A percentile compares a stretch with the other conserved stretches of the same genome.
Conservation (phyloP, 2,329 filamentous ascomycete species). For the Talaromyces atroroseus region DNA sequence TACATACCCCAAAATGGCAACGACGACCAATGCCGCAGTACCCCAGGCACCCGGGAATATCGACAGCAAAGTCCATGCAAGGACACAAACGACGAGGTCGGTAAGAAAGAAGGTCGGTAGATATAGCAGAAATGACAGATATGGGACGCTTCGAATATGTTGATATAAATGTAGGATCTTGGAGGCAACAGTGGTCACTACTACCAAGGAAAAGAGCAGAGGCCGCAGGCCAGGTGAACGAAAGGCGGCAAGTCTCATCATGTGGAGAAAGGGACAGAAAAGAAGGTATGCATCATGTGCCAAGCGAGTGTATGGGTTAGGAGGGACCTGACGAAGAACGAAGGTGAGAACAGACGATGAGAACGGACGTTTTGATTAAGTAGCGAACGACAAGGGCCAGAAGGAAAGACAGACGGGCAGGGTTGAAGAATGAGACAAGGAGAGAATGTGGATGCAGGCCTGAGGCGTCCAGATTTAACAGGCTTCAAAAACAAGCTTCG, state of each 20-base stretch:
- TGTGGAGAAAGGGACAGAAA: conserved; percentile 19
- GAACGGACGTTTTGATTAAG: too few relatives aligned
- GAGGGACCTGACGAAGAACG: background rate
- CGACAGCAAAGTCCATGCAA: conserved; percentile 21
- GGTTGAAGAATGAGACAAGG: background rate
- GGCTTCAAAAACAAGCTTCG: too few relatives aligned
- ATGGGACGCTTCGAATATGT: conserved; percentile 21
- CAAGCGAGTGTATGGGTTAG: background rate
- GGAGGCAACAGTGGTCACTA: conserved; percentile 21
- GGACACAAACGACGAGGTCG: conserved; percentile 21
- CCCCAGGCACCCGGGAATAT: conserved; percentile 16
- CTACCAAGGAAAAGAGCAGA: conserved; percentile 23
- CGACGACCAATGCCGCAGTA: conserved; percentile 16
- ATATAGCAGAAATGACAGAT: conserved; percentile 21
- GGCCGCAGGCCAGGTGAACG: conserved; percentile 18
- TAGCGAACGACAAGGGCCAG: too few relatives aligned
- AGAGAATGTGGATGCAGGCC: background rate
- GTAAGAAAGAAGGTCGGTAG: conserved; percentile 28
- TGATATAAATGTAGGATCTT: conserved; percentile 25
- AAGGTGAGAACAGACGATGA: background rate
- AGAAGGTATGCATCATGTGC: conserved; percentile 10
- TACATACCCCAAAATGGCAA: conserved; percentile 21
- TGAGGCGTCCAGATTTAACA: background rate
- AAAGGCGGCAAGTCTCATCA: conserved; percentile 6
- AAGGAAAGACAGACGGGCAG: too few relatives aligned